Evolutionary conservation across 805 yeast species (phyloP), one percentile per base, ranked within the genome.

Genomic region (Zygosaccharomyces gambellarensis): DNA sequence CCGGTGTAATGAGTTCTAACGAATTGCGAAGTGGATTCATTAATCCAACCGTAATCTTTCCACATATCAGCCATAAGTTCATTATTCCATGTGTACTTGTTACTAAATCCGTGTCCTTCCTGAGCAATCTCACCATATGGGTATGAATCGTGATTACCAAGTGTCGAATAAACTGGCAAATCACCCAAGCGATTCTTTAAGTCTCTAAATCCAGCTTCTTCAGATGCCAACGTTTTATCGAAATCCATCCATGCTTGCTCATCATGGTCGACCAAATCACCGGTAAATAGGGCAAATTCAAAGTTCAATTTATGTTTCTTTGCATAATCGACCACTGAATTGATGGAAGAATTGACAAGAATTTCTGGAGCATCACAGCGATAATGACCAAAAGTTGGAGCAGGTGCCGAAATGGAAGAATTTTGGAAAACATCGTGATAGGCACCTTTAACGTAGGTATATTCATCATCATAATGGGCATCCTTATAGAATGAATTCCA

Each of bases 71-170:
- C 73, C 71, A 77, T 68, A 48, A 77, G 63, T 11, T 77, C 78
- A 2, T 71, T 64, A 55, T 78, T 77, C 74, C 76, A 77, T n/a
- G 68, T 61, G 49, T 74, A 73, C 57, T 71, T 68, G 52, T 71
- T 67, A 2, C 65, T 61, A 50, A 70, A 77, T 7, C 78, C 78
- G 21, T 77, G 73, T 32, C 64, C 60, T 29, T 69, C 60, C 49
- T 82, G 85, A 2, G 87, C 85, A 50, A 82, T 65, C 62, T 83
- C 87, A 32, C 84, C 85, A 57, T 82, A 80, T 14, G 90, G 90
- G 71, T 76, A 84, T 28, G 82, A 78, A 60, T 84, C 90, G 65
- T 85, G 89, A 63, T 82, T 83, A 25, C 90, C 90, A 58, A 84
- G 67, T 21, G 79, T 80, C 9, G 87, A 75, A 60, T 70, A 82